phyloP scores from a whole-genome alignment of 2,329 filamentous ascomycete species.

The Fusarium abutilonis region DNA sequence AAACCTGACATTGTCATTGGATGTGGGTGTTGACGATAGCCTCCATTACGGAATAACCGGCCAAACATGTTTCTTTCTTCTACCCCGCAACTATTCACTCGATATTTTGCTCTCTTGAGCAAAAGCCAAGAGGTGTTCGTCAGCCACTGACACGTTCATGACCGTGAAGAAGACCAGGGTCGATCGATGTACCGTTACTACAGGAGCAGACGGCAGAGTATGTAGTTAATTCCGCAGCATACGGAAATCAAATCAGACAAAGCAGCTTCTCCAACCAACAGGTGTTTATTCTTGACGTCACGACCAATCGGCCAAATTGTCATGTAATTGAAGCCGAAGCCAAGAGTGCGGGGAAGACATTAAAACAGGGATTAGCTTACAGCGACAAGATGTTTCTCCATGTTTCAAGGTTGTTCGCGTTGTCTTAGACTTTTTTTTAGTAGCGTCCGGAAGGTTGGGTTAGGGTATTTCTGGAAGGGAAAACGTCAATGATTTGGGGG shows the following conservation, averaged over 20 bases:
- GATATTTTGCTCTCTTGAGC: background rate
- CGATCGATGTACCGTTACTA: too few species aligned
- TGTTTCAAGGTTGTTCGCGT: slow-evolving; percentile 14
- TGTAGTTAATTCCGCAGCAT: background rate
- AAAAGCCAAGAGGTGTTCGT: slow-evolving; percentile 16
- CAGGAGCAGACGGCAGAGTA: too few species aligned
- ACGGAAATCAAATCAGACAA: background rate
- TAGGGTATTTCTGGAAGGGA: slow-evolving; percentile 6
- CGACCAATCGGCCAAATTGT: slow-evolving; percentile 37
- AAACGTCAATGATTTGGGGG: slow-evolving; percentile 24
- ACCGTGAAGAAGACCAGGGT: background rate
- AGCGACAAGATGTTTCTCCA: slow-evolving; percentile 27
- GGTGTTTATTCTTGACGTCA: slow-evolving; percentile 35
- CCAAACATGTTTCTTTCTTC: background rate
- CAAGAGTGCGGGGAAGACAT: slow-evolving; percentile 36
- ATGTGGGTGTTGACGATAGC: slow-evolving; percentile 1
- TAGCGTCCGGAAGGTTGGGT: slow-evolving; percentile 31
- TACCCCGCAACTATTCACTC: background rate
- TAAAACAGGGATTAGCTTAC: slow-evolving; percentile 24
- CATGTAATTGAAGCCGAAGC: slow-evolving; percentile 15
- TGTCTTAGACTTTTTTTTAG: slow-evolving; percentile 1
- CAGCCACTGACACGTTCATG: slow-evolving; percentile 38
- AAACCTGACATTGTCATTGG: too few species aligned
- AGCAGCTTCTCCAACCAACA: background rate
- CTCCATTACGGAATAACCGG: background rate